Evolutionary conservation across 352 stramenopile genomes (phyloP).

Genomic region (Saprolegnia diclina): DNA sequence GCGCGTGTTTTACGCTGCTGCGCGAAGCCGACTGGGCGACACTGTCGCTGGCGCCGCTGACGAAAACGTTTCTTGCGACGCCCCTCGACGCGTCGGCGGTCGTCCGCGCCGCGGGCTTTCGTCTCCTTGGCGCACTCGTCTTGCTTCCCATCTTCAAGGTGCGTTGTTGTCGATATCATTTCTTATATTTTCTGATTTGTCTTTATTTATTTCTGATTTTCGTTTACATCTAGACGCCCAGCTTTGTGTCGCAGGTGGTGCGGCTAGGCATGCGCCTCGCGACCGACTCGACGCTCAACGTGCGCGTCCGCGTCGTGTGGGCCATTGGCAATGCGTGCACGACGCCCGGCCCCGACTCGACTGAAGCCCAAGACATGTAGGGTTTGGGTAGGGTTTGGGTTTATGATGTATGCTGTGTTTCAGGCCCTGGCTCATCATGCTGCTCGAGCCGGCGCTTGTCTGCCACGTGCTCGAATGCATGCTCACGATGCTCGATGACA

Average conservation of each 20-base stretch:
- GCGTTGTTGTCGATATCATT: neutral
- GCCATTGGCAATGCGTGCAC: slow-evolving; percentile 82
- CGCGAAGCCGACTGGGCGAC: slow-evolving; percentile 56
- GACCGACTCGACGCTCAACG: slow-evolving; percentile 72
- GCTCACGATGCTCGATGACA: slow-evolving; percentile 76
- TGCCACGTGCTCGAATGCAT: slow-evolving; percentile 76
- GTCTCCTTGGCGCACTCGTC: slow-evolving; percentile 67
- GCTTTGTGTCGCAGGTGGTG: slow-evolving; percentile 61
- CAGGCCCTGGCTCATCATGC: slow-evolving; percentile 24
- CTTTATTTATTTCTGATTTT: neutral
- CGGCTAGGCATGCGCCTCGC: slow-evolving; percentile 56
- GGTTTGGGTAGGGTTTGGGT: no score
- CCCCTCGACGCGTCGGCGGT: slow-evolving; percentile 73
- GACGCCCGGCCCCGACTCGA: slow-evolving; percentile 51
- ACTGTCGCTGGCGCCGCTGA: slow-evolving; percentile 54
- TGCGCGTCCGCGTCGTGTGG: slow-evolving; percentile 76
- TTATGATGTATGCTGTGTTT: neutral
- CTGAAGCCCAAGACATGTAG: slow-evolving; percentile 14
- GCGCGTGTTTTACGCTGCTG: slow-evolving; percentile 82
- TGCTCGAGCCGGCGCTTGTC: slow-evolving; percentile 59
- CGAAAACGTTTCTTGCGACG: slow-evolving; percentile 65
- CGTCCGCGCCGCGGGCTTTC: slow-evolving; percentile 70
- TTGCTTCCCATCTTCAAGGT: slow-evolving; percentile 66
- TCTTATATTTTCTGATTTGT: no score
- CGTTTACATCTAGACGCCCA: slow-evolving; percentile 33